Conservation (phyloP, 768 basidiomycete genomes). For the Rhizopogon vesiculosus region DNA sequence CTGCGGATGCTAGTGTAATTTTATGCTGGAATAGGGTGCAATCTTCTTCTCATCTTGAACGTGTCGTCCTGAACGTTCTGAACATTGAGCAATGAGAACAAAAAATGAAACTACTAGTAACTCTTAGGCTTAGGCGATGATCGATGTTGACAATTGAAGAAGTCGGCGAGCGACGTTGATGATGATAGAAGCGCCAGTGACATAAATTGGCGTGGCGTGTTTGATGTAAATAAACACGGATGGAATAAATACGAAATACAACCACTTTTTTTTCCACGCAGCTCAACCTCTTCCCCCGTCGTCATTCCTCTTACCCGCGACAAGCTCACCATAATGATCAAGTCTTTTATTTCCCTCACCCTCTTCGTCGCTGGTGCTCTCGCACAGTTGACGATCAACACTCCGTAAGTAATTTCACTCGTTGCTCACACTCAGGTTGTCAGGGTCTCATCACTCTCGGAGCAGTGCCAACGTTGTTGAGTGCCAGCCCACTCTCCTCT, state of each 20-base stretch:
- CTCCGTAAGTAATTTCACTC: conserved; percentile 51
- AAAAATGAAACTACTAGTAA: too few species aligned
- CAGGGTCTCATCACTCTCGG: conserved; percentile 4
- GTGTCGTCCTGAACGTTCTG: too few species aligned
- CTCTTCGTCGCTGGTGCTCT: conserved; percentile 37
- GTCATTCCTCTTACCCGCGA: conserved; percentile 10
- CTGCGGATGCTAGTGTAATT: conserved; percentile 4
- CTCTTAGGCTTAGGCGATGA: too few species aligned
- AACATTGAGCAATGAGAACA: not conserved
- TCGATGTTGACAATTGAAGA: too few species aligned
- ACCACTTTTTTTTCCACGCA: conserved; percentile 14
- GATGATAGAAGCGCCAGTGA: too few species aligned
- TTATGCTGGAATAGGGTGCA: not conserved
- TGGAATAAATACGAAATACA: conserved; percentile 23
- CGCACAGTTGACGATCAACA: conserved; percentile 58
- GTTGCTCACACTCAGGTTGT: not conserved
- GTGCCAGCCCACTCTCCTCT: conserved; percentile 54
- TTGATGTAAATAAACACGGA: conserved; percentile 9
- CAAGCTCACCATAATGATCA: conserved; percentile 36
- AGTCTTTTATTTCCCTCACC: conserved; percentile 36
- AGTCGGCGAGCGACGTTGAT: too few species aligned
- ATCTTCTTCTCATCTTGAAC: not conserved
- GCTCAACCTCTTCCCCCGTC: conserved; percentile 22
- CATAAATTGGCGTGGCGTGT: conserved; percentile 3
- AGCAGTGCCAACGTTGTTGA: conserved; percentile 42